These are phyloP conservation scores for Vishniacozyma victoriae DNA, from an alignment of 768 basidiomycete genomes.

Conservation along the genomic window DNA sequence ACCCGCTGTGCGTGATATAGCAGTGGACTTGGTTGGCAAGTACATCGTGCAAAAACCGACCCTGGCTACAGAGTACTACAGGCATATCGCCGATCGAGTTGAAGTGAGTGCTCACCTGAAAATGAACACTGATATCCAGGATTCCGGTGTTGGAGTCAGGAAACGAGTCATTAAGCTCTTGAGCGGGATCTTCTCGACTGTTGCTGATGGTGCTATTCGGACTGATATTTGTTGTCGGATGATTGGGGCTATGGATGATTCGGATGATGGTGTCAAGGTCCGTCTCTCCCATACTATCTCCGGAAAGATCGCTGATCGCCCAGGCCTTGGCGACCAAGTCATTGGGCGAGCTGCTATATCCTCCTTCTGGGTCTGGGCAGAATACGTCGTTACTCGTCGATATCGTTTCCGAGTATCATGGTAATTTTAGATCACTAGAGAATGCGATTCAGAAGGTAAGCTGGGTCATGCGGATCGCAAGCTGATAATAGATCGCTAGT, in stretches of 20 bases:
- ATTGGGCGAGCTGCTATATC: constrained; percentile 85
- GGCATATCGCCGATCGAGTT: constrained; percentile 79
- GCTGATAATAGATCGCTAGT: too few relatives aligned
- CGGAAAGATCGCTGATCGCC: constrained; percentile 3
- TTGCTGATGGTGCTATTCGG: constrained; percentile 57
- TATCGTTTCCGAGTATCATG: constrained; percentile 72
- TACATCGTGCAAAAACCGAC: constrained; percentile 85
- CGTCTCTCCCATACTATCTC: constrained; percentile 1
- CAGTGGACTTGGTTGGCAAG: constrained; percentile 95
- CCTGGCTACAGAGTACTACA: constrained; percentile 84
- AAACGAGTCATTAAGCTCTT: constrained; percentile 95
- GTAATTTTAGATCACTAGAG: constrained; percentile 76
- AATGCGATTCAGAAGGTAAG: constrained; percentile 65
- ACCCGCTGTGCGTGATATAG: constrained; percentile 90
- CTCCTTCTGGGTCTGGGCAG: constrained; percentile 52
- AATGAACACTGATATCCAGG: constrained; percentile 52
- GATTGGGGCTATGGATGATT: constrained; percentile 77
- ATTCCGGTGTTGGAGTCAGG: constrained; percentile 85
- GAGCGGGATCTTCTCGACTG: constrained; percentile 68
- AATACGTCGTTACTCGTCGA: constrained; percentile 69
- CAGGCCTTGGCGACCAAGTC: constrained; percentile 81
- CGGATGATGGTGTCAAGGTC: constrained; percentile 84
- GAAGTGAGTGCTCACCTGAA: constrained; percentile 56
- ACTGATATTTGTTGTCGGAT: constrained; percentile 77
- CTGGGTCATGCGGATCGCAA: too few relatives aligned